phyloP scores from a whole-genome alignment of 257 asterid genomes.

The Apocynum venetum region DNA sequence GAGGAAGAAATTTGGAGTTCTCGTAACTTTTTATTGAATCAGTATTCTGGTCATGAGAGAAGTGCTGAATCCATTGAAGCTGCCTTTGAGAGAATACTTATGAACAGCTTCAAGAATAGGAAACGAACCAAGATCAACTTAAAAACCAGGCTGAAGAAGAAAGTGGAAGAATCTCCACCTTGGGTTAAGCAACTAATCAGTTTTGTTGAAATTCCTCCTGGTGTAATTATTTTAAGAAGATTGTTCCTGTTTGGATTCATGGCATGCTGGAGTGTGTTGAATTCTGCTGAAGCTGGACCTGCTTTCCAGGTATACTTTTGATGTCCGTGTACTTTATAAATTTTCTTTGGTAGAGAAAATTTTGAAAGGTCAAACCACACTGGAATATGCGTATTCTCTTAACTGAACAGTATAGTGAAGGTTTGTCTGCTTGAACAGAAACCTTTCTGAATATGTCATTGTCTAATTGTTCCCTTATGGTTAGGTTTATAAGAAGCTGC shows the following conservation, averaged over 20 bases:
- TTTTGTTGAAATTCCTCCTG: slow-evolving; percentile 84
- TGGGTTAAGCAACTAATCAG: slow-evolving; percentile 83
- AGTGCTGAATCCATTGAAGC: slow-evolving; percentile 84
- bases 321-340: neutral
- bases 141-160: slow-evolving; percentile 75
- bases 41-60: slow-evolving; percentile 71
- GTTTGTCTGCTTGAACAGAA: neutral
- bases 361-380: neutral
- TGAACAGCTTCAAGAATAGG: slow-evolving; percentile 73
- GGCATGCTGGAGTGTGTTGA: slow-evolving; percentile 98
- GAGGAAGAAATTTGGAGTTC: slow-evolving; percentile 98
- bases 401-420: neutral
- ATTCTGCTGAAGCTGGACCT: slow-evolving; percentile 97
- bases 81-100: slow-evolving; percentile 85
- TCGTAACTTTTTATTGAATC: slow-evolving; percentile 75
- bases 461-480: neutral
- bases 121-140: slow-evolving; percentile 91
- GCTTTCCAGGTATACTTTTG: slow-evolving; percentile 79
- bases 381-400: neutral
- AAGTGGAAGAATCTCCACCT: slow-evolving; percentile 97
- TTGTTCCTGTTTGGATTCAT: slow-evolving; percentile 83
- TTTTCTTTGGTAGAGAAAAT: neutral
- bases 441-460: neutral
- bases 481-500: neutral
- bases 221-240: slow-evolving; percentile 80